Percentiles rank a stretch among this genome's conserved stretches.
phyloP scores from a whole-genome alignment of 140 eudicot species.

The Senecio squalidus region DNA sequence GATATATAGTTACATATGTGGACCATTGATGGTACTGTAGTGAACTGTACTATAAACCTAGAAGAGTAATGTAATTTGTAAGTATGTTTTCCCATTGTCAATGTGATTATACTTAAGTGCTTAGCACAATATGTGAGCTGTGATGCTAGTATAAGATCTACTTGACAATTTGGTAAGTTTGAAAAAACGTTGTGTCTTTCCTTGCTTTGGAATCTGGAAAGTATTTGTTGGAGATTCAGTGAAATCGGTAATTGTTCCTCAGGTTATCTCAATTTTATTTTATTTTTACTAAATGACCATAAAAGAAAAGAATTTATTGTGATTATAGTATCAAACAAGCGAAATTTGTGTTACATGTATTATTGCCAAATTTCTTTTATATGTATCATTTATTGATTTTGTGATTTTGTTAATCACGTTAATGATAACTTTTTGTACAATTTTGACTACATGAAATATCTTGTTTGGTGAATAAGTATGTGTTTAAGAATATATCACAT shows the following conservation, averaged over 20 bases:
- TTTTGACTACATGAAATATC: no score
- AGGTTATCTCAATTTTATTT: no score
- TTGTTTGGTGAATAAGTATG: no score
- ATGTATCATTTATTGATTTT: no score
- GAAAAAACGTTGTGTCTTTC: constrained; percentile 16
- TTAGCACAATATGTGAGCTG: constrained; percentile 11
- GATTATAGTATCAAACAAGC: no score
- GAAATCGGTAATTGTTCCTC: constrained; percentile 32
- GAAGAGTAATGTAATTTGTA: not conserved
- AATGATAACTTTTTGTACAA: no score
- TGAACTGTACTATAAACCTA: not conserved
- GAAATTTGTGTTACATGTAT: no score
- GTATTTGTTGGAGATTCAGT: constrained; percentile 26
- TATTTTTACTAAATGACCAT: no score
- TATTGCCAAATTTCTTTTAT: no score
- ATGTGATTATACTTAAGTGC: constrained; percentile 10
- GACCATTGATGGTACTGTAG: not conserved
- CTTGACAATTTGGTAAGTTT: constrained; percentile 19
- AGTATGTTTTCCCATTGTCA: constrained; percentile 9
- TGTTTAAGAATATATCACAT: no score
- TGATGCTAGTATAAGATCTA: constrained; percentile 25
- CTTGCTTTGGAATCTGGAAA: constrained; percentile 26
- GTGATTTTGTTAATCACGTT: no score
- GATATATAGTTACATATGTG: not conserved
- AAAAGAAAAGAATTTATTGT: no score